Conservation (phyloP, 2,329 filamentous ascomycete genomes). For the Chaetomium sp. region DNA sequence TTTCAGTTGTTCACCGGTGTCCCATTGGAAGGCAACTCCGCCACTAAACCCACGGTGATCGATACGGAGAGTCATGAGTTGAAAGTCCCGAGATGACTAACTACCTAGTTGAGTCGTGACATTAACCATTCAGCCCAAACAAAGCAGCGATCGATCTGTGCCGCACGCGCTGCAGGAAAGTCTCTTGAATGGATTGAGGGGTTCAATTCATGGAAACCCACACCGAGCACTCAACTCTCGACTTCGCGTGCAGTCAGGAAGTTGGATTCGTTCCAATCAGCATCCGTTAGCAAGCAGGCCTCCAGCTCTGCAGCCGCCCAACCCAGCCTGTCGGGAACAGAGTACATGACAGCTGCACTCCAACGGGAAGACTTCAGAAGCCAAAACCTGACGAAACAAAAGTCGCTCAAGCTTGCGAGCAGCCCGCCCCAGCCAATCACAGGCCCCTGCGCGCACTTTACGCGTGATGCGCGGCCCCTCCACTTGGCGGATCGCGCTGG, state of each 20-base stretch:
- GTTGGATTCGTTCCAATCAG: conserved; percentile 20
- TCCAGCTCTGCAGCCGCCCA: conserved; percentile 23
- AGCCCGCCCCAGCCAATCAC: conserved; percentile 21
- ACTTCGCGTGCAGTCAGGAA: not conserved
- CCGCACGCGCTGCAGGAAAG: conserved; percentile 1
- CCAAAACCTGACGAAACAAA: not conserved
- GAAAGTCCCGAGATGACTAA: not conserved
- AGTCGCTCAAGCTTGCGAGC: not conserved
- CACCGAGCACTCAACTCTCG: not conserved
- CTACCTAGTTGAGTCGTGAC: not conserved
- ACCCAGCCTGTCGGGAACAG: conserved; percentile 21
- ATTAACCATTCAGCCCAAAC: not conserved
- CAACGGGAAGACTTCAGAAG: not conserved
- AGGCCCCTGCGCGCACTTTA: conserved; percentile 26
- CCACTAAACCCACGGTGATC: not conserved
- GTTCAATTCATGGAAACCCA: not conserved
- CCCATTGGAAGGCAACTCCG: not conserved
- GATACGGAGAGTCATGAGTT: not conserved
- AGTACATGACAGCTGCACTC: not conserved
- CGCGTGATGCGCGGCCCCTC: conserved; percentile 12
- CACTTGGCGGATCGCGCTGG: conserved; percentile 11
- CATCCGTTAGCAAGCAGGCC: conserved; percentile 6
- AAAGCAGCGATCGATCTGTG: not conserved
- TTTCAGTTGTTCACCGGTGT: not conserved
- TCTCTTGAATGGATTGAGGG: not conserved